Evolutionary conservation across 2,329 filamentous ascomycete genomes (phyloP), one percentile per base, ranked within the genome.

Genomic region (Sporothrix protearum): DNA sequence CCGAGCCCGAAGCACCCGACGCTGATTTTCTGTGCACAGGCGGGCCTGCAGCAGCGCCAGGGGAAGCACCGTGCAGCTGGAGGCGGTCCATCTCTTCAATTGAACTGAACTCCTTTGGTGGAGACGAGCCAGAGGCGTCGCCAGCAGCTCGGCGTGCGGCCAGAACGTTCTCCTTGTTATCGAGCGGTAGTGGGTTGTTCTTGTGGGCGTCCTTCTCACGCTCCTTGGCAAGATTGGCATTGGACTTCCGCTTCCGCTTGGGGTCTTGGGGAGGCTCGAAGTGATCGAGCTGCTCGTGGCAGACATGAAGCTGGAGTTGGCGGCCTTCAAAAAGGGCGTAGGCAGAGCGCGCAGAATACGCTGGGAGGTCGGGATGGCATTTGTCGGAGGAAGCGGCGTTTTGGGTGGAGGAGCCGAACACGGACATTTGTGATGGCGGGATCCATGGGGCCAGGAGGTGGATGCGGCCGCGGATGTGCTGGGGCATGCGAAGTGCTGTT

Each of bases 391-490:
- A 3, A 91, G 85, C 0, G 80, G 80, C 19, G 90, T 89, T 89
- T 76, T 93, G 89, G 19, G 88, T 71, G 10, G 92, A 89, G 1
- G 88, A 86, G 36, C 91, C 90, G 75, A 94, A 90, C 22, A 91
- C 89, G 69, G 90, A 94, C 85, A 97, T 91, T 79, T 97, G 94
- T 4, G 93, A 98, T 0, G 96, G 96, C 0, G 96, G 96, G 63
- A 99, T 98, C 96, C 94, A 97, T 0, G 96, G 96, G 0, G 96
- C 95, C 9, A 99, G 86, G 2, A 99, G 87, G 80, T 99, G 96
- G 71, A 99, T 96, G 69, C 93, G 91, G 25, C 96, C 96, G 6
- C 94, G 91, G 73, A 99, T 96, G 78, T 97, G 93, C 77, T 97
- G 94, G 3, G 96, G 96, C 88, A 99, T 97, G 59, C 96, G 92